These are phyloP conservation scores for Lactarius indigo DNA, from an alignment of 768 basidiomycete species.

Conservation along the genomic window DNA sequence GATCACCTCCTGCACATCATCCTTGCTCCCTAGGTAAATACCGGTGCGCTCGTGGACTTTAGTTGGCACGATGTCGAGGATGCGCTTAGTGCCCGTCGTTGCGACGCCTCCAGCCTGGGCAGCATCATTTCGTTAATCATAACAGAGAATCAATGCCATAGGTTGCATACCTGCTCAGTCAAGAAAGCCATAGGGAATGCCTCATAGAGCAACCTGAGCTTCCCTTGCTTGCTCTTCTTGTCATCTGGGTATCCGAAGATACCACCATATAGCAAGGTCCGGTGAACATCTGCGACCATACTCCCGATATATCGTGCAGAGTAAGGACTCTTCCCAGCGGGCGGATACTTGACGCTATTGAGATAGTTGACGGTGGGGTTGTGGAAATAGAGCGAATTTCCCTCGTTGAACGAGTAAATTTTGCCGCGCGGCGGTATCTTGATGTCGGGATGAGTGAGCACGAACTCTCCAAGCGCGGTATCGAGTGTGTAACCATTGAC, in stretches of 20 bases:
- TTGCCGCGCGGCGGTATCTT: conserved; percentile 91
- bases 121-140: conserved; percentile 25
- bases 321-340: conserved; percentile 76
- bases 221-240: conserved; percentile 96
- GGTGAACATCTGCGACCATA: conserved; percentile 98
- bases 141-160: conserved; percentile 1
- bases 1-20: conserved; percentile 88
- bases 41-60: conserved; percentile 89
- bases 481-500: conserved; percentile 99
- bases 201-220: conserved; percentile 92
- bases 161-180: conserved; percentile 72
- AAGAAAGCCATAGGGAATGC: conserved; percentile 98
- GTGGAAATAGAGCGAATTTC: conserved; percentile 94
- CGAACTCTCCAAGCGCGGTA: conserved; percentile 93
- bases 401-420: conserved; percentile 99
- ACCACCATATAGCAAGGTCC: conserved; percentile 94
- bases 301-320: conserved; percentile 94
- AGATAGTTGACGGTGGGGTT: conserved; percentile 77
- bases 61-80: conserved; percentile 86
- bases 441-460: conserved; percentile 97
- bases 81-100: conserved; percentile 90
- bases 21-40: conserved; percentile 89
- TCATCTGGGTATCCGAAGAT: conserved; percentile 99
- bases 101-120: conserved; percentile 90
- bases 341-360: conserved; percentile 88